Percentiles rank a stretch among this genome's conserved stretches.
These are phyloP conservation scores for Colletotrichum spaethianum DNA, from an alignment of 2,329 filamentous ascomycete genomes.

Conservation along the genomic window DNA sequence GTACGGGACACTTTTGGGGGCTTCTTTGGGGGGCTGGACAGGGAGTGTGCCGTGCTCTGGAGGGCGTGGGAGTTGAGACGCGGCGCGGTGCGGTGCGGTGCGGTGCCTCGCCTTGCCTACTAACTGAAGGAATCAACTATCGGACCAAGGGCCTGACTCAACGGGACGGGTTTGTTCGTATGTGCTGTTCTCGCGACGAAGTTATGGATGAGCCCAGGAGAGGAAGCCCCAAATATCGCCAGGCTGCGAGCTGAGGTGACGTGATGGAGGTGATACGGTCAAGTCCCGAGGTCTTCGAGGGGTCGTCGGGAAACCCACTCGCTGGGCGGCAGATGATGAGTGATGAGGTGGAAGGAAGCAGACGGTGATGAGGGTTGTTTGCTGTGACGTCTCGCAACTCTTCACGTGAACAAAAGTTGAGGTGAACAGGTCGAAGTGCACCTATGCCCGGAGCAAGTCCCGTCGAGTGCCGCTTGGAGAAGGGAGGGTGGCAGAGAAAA, in stretches of 20 bases:
- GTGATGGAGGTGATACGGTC: neutral
- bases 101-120: neutral
- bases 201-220: neutral
- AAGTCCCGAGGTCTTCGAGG: neutral
- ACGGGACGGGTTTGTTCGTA: neutral
- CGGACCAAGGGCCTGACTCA: neutral
- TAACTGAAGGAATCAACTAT: neutral
- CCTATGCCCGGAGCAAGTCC: constrained; percentile 5
- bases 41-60: neutral
- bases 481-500: no score
- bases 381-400: neutral
- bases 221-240: constrained; percentile 1
- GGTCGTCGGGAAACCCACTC: neutral
- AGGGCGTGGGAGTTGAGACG: neutral
- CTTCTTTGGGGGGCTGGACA: neutral
- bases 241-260: neutral
- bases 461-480: constrained; percentile 8
- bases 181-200: neutral
- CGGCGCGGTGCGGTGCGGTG: neutral
- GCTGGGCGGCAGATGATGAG: neutral
- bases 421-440: neutral
- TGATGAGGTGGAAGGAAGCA: neutral
- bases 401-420: constrained; percentile 6
- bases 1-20: neutral
- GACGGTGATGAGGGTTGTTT: neutral